Base-by-base conservation (phyloP, 2,329 filamentous ascomycete species). In the Beauveria sp. region DNA sequence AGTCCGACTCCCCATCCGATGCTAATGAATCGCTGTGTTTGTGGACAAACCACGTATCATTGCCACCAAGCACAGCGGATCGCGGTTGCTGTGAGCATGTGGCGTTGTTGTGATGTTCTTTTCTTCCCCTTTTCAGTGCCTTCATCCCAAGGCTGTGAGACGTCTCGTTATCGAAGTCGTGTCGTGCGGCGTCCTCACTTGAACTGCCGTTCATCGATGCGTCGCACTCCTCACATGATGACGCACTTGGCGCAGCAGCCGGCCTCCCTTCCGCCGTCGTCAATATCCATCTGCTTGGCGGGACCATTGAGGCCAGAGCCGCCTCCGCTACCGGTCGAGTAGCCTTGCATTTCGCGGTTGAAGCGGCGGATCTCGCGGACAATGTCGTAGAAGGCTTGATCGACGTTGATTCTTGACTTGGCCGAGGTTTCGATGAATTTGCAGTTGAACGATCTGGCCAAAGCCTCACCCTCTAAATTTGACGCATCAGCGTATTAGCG, bases 351-450 rank as follows among this genome's bases (percentile, higher is more conserved):
- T 73, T 97, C 93, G 75, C 94, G 93, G 85, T 99, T 97, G 79
- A 96, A 97, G 77, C 91, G 89, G 77, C 94, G 87, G 72, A 99
- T 99, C 75, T 97, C 94, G 73, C 94, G 89, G 62, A 99, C 94
- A 68, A 97, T 92, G 73, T 97, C 92, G 83, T 93, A 97, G 79
- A 99, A 99, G 60, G 93, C 92, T 78, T 96, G 92, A 77, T 99
- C 94, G 70, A 99, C 94, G 73, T 97, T 97, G 80, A 94, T 96
- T 74, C 93, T 89, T 64, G 92, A 96, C 80, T 97, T 99, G 67
- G 94, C 94, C 47, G 94, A 99, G 14, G 94, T 97, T 81, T 99
- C 94, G 79, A 97, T 96, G 80, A 97, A 99, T 74, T 94, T 96
- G 88, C 94, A 99, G 72, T 87, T 88, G 76, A 99, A 97, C 66